Conservation (phyloP, 2,329 filamentous ascomycete species). For the Pseudogymnoascus destructans region DNA sequence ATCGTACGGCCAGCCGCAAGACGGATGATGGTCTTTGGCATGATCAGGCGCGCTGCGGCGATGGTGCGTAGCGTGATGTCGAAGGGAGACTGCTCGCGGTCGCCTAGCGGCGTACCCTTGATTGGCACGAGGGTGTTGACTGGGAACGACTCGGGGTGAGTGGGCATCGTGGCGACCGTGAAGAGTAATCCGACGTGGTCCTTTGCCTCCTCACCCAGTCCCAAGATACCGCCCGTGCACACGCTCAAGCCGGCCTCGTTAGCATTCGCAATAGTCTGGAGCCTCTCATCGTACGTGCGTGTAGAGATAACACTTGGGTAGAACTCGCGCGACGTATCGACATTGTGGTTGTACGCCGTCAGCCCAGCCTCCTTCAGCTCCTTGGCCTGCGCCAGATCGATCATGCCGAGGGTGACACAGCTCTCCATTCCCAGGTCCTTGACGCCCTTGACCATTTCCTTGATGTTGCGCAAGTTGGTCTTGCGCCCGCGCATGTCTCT, state of each 20-base stretch:
- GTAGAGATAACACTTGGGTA: slow-evolving; percentile 81
- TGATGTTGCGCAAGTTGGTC: slow-evolving; percentile 69
- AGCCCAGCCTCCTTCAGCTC: slow-evolving; percentile 74
- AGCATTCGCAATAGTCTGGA: slow-evolving; percentile 67
- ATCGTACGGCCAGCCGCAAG: slow-evolving; percentile 75
- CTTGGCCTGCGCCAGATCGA: slow-evolving; percentile 65
- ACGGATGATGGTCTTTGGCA: slow-evolving; percentile 76
- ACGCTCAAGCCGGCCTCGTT: slow-evolving; percentile 80
- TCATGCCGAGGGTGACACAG: slow-evolving; percentile 91
- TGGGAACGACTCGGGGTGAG: slow-evolving; percentile 80
- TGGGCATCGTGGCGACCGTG: slow-evolving; percentile 67
- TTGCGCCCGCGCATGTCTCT: slow-evolving; percentile 86
- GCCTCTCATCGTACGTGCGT: slow-evolving; percentile 72
- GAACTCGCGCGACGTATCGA: slow-evolving; percentile 81
- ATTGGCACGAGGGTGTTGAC: slow-evolving; percentile 87
- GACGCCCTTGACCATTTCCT: slow-evolving; percentile 74
- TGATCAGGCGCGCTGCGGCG: slow-evolving; percentile 67
- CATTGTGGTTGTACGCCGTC: slow-evolving; percentile 89
- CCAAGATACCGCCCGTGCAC: slow-evolving; percentile 80
- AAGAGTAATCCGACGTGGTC: slow-evolving; percentile 76
- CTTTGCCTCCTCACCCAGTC: slow-evolving; percentile 63
- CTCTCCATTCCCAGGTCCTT: slow-evolving; percentile 74
- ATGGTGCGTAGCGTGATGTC: slow-evolving; percentile 70
- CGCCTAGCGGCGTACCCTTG: slow-evolving; percentile 73
- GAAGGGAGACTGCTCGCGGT: slow-evolving; percentile 60